Conservation (phyloP, 2,329 filamentous ascomycete genomes). For the Coniochaeta hoffmannii region DNA sequence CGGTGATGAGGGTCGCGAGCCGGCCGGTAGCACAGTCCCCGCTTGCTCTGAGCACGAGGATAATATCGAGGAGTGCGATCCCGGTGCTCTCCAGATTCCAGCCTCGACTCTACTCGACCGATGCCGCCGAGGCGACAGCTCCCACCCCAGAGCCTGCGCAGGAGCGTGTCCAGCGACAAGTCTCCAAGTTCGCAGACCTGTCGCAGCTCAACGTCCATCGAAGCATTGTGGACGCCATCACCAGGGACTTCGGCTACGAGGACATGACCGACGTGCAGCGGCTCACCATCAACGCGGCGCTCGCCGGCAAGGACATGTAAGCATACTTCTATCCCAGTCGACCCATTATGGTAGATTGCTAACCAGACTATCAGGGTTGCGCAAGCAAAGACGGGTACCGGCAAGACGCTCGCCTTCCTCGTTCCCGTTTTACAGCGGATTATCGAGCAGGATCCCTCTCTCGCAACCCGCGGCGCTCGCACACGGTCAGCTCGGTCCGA, state of each 20-base stretch:
- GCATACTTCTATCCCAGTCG: constrained; percentile 21
- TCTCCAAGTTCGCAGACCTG: constrained; percentile 35
- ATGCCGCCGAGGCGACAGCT: constrained; percentile 24
- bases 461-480: constrained; percentile 36
- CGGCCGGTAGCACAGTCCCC: constrained; percentile 3
- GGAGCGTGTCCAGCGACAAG: constrained; percentile 6
- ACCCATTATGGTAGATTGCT: background rate
- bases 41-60: background rate
- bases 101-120: constrained; percentile 31
- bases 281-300: constrained; percentile 70
- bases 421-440: constrained; percentile 79
- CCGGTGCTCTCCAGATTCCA: constrained; percentile 7
- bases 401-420: constrained; percentile 92
- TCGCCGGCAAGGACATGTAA: constrained; percentile 78
- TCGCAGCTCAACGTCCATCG: constrained; percentile 46
- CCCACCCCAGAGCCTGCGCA: constrained; percentile 2
- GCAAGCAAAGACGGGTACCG: constrained; percentile 93
- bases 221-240: constrained; percentile 62
- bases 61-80: background rate
- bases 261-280: constrained; percentile 91
- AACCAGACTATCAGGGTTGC: constrained; percentile 56
- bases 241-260: constrained; percentile 64
- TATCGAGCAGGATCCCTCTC: constrained; percentile 52
- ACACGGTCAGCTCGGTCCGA: constrained; percentile 32
- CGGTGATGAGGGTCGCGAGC: constrained; percentile 10